Percentiles rank a stretch among this genome's conserved stretches.
Evolutionary conservation across 768 basidiomycete genomes (phyloP).

Genomic region (Termitomyces sp.): DNA sequence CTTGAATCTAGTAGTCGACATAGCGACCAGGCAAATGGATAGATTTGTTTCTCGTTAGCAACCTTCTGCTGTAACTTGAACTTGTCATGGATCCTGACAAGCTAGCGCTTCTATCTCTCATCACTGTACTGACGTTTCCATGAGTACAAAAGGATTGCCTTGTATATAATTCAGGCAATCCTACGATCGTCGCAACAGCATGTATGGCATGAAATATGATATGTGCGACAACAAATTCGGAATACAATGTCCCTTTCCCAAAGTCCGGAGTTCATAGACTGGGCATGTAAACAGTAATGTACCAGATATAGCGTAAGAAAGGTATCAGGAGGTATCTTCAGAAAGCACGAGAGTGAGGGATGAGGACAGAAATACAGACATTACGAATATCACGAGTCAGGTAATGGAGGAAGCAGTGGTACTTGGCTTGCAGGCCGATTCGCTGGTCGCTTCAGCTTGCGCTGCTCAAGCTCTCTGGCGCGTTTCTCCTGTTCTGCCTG

Average conservation of each 20-base stretch:
- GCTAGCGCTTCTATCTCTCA: background rate
- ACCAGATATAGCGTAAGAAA: constrained; percentile 1
- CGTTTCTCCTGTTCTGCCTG: constrained; percentile 79
- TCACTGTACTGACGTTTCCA: background rate
- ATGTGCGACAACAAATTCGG: constrained; percentile 8
- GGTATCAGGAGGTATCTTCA: constrained; percentile 13
- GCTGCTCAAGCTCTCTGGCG: constrained; percentile 57
- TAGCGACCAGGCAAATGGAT: background rate
- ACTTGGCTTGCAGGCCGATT: constrained; percentile 29
- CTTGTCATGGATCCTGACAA: constrained; percentile 1
- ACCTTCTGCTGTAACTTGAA: background rate
- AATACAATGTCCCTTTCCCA: constrained; percentile 20
- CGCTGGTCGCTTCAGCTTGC: constrained; percentile 54
- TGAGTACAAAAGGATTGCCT: background rate
- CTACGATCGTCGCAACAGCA: too few species aligned
- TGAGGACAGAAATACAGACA: constrained; percentile 4
- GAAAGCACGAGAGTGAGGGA: background rate
- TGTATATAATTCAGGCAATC: background rate
- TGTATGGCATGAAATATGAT: constrained; percentile 2
- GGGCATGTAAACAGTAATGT: constrained; percentile 7
- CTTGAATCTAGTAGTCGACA: background rate
- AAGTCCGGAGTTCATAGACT: constrained; percentile 5
- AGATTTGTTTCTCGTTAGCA: background rate
- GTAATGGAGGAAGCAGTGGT: constrained; percentile 40
- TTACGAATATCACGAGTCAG: constrained; percentile 15